phyloP scores from a whole-genome alignment of 2,329 filamentous ascomycete genomes.

The Ophiognomonia clavigignenti-juglandacearum region DNA sequence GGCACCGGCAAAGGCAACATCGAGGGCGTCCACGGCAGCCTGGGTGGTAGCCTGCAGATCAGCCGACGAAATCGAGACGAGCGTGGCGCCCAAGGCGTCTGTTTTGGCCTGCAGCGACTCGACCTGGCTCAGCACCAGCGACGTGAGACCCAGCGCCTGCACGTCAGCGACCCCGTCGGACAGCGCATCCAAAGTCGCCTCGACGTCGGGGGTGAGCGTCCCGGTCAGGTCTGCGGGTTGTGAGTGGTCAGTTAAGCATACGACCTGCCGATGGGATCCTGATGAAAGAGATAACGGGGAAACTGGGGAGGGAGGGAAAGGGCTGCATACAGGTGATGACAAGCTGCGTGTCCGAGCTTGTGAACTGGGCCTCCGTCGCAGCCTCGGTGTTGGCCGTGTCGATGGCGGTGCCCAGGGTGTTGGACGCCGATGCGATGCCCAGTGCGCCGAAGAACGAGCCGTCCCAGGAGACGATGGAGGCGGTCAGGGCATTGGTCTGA shows the following conservation, averaged over 20 bases:
- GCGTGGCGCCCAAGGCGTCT: slow-evolving; percentile 1
- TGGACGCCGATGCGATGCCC: slow-evolving; percentile 2
- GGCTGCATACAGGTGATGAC: background rate
- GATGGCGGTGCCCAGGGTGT: slow-evolving; percentile 1
- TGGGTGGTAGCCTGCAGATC: slow-evolving; percentile 1
- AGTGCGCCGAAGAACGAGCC: slow-evolving; percentile 5
- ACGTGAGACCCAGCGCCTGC: slow-evolving; percentile 2
- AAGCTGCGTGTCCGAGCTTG: slow-evolving; percentile 6
- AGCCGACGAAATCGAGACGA: slow-evolving; percentile 5
- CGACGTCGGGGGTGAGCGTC: slow-evolving; percentile 5
- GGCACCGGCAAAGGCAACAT: slow-evolving; percentile 1
- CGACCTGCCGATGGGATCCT: background rate
- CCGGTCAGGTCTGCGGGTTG: slow-evolving; percentile 1
- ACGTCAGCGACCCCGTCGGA: slow-evolving; percentile 1
- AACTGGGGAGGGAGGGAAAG: background rate
- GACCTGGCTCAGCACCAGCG: slow-evolving; percentile 3
- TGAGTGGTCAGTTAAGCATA: background rate
- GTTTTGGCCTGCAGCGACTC: slow-evolving; percentile 4
- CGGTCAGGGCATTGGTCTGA: slow-evolving; percentile 2
- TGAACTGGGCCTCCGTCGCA: slow-evolving; percentile 1
- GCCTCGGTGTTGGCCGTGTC: slow-evolving; percentile 9
- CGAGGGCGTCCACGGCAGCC: background rate
- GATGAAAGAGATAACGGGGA: background rate
- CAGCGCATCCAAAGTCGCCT: slow-evolving; percentile 2
- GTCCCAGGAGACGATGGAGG: slow-evolving; percentile 4